Percentiles rank a stretch among this genome's conserved stretches.
These are phyloP conservation scores for Dioscorea alata DNA, from an alignment of 106 monocot species.

Conservation along the genomic window DNA sequence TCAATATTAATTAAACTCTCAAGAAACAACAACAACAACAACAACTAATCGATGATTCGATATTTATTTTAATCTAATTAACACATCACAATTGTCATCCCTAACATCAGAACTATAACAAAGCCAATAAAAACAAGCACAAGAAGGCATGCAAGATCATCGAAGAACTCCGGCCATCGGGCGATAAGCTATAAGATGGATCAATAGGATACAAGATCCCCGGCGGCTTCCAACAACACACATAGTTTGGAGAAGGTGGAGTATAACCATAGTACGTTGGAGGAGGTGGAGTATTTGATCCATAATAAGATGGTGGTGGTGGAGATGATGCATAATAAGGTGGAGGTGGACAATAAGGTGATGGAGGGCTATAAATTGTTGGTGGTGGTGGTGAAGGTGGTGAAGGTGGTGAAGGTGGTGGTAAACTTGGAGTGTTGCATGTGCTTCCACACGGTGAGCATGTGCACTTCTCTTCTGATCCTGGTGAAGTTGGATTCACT, in stretches of 20 bases:
- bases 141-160: too few relatives aligned
- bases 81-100: too few relatives aligned
- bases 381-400: neutral
- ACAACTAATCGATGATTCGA: too few relatives aligned
- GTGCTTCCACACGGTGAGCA: conserved; percentile 3
- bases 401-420: conserved; percentile 3
- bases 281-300: neutral
- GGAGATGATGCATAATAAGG: neutral
- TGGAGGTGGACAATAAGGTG: conserved; percentile 2
- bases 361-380: neutral
- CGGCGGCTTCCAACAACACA: neutral
- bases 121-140: too few relatives aligned
- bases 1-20: too few relatives aligned
- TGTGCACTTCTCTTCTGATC: neutral
- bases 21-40: too few relatives aligned
- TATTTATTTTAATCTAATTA: too few relatives aligned
- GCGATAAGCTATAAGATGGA: neutral
- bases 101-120: too few relatives aligned
- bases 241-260: neutral
- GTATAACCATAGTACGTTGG: neutral
- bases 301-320: neutral
- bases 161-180: neutral
- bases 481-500: neutral
- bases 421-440: neutral
- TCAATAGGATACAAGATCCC: conserved; percentile 1